These are phyloP conservation scores for Sugiyamaella grinbergsii DNA, from an alignment of 1,139 yeast species.

Conservation along the genomic window DNA sequence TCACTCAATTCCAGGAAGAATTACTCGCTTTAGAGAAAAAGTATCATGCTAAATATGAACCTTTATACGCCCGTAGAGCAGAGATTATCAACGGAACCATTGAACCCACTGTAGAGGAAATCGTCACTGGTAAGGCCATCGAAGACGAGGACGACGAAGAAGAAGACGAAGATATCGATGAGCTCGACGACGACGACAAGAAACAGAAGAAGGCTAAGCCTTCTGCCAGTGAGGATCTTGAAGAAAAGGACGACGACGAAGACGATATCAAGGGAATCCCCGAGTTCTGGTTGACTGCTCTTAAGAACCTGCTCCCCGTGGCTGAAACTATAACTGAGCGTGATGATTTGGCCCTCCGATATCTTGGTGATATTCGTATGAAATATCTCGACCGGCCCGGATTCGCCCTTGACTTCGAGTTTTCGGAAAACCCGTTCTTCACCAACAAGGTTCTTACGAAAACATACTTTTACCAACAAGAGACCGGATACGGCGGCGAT, in stretches of 20 bases:
- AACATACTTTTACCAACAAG: conserved; percentile 92
- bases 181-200: conserved; percentile 51
- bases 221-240: conserved; percentile 41
- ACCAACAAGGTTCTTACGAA: conserved; percentile 70
- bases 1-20: conserved; percentile 89
- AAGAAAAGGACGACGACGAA: conserved; percentile 48
- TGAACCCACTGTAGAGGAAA: conserved; percentile 79
- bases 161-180: conserved; percentile 51
- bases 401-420: conserved; percentile 81
- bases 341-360: conserved; percentile 79
- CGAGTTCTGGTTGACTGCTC: conserved; percentile 93
- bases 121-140: conserved; percentile 72
- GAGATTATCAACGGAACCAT: conserved; percentile 67
- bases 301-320: conserved; percentile 80
- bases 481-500: conserved; percentile 93
- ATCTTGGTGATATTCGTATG: conserved; percentile 71
- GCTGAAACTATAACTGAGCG: conserved; percentile 87
- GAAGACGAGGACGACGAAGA: conserved; percentile 50
- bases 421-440: conserved; percentile 75
- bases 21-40: conserved; percentile 83
- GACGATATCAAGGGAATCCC: conserved; percentile 73
- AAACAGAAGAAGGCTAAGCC: conserved; percentile 28
- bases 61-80: conserved; percentile 74
- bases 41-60: conserved; percentile 71
- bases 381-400: conserved; percentile 89